Percentiles rank a stretch among this genome's conserved stretches.
Conservation (phyloP, 352 stramenopile species). For the Blastocystis sp. region DNA sequence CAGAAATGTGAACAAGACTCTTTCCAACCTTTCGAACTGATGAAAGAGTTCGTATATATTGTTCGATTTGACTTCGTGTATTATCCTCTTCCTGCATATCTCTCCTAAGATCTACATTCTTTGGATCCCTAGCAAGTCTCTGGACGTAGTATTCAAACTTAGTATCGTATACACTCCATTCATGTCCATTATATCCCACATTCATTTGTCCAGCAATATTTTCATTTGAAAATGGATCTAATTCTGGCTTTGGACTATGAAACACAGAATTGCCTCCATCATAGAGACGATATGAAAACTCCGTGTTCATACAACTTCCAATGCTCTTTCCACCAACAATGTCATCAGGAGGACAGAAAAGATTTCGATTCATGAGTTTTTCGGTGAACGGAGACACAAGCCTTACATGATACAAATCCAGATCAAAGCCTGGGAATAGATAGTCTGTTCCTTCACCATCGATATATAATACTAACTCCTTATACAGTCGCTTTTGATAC, state of each 20-base stretch:
- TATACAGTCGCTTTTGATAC: conserved; percentile 48
- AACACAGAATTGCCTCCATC: not conserved
- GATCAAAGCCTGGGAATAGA: not conserved
- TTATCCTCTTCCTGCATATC: conserved; percentile 28
- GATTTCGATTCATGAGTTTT: conserved; percentile 4
- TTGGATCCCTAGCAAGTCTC: not conserved
- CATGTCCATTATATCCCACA: not conserved
- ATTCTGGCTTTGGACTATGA: not conserved
- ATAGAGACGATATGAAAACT: conserved; percentile 33
- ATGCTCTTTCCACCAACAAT: not conserved
- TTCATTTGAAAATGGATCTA: not conserved
- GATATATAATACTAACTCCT: conserved; percentile 24
- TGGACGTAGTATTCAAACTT: not conserved
- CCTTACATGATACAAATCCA: not conserved
- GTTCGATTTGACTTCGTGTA: conserved; percentile 40
- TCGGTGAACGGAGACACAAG: conserved; percentile 4
- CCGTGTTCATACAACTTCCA: conserved; percentile 17
- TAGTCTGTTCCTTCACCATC: conserved; percentile 2
- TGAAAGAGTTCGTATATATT: not conserved
- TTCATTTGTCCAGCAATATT: not conserved
- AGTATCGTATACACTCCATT: conserved; percentile 45
- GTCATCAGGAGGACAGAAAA: conserved; percentile 60
- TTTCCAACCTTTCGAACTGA: not conserved
- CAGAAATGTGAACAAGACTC: not conserved
- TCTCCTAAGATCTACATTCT: not conserved